Percentiles rank a stretch among this genome's conserved stretches.
Evolutionary conservation across 2,329 filamentous ascomycete genomes (phyloP).

Genomic region (Neopestalotiopsis clavispora): DNA sequence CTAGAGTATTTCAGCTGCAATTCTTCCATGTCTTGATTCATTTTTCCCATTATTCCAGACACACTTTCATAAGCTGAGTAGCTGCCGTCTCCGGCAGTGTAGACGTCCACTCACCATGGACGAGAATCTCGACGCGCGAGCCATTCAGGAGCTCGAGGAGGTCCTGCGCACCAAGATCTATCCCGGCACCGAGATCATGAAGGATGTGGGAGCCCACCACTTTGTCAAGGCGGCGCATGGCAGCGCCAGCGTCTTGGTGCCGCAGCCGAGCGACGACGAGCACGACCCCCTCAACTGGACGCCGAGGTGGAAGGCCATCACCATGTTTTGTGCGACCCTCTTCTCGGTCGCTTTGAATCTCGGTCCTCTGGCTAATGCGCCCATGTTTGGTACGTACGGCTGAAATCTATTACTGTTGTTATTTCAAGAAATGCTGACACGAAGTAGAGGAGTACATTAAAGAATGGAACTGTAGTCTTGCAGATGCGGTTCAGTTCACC

Average conservation of each 20-base stretch:
- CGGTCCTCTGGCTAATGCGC: conserved; percentile 45
- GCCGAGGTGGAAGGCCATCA: conserved; percentile 47
- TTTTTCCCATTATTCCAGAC: not conserved
- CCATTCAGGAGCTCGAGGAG: conserved; percentile 23
- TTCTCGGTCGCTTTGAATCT: conserved; percentile 48
- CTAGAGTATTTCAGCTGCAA: not conserved
- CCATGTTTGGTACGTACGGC: conserved; percentile 54
- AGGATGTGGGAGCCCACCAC: conserved; percentile 63
- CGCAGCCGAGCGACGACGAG: conserved; percentile 50
- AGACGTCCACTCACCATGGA: conserved; percentile 15
- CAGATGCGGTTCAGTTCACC: conserved; percentile 55
- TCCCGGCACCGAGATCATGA: conserved; percentile 44
- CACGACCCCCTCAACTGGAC: conserved; percentile 57
- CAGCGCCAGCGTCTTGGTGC: conserved; percentile 50
- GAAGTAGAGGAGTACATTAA: conserved; percentile 57
- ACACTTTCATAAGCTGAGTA: not conserved
- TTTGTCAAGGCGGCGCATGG: conserved; percentile 60
- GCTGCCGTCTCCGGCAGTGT: not conserved
- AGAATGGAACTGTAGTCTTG: conserved; percentile 57
- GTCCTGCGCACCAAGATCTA: conserved; percentile 39
- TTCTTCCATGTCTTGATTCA: not conserved
- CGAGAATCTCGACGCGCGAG: conserved; percentile 31
- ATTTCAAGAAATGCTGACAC: conserved; percentile 26
- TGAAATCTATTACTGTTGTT: not conserved
- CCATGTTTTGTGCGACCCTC: conserved; percentile 38